Evolutionary conservation across 2,329 filamentous ascomycete genomes (phyloP).

Genomic region (Plenodomus tracheiphilus): DNA sequence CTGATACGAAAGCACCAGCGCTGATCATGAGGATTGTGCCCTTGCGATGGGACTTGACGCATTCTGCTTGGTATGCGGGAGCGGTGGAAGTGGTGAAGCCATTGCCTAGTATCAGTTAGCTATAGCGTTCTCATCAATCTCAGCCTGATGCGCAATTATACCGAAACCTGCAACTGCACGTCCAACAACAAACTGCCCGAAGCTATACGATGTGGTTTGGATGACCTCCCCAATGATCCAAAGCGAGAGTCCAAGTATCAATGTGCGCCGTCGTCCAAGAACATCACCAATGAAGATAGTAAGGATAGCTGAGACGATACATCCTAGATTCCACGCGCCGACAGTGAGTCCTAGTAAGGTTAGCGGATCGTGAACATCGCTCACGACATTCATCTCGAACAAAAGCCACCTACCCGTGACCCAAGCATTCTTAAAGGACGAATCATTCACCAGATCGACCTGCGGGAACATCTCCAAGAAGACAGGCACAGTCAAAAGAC

Average conservation of each 20-base stretch:
- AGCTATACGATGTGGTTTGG: constrained; percentile 51
- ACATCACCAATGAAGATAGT: constrained; percentile 55
- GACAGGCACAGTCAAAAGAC: constrained; percentile 67
- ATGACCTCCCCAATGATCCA: constrained; percentile 56
- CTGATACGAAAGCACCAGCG: constrained; percentile 54
- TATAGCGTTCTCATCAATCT: constrained; percentile 2
- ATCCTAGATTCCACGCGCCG: constrained; percentile 52
- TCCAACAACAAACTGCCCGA: constrained; percentile 57
- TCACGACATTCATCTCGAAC: neutral
- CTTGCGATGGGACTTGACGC: constrained; percentile 49
- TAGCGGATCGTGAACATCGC: too few relatives aligned
- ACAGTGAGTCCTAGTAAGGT: constrained; percentile 29
- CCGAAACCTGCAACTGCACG: constrained; percentile 55
- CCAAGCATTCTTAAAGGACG: constrained; percentile 26
- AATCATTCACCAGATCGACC: constrained; percentile 26
- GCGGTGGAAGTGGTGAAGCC: constrained; percentile 57
- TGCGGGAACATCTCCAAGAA: constrained; percentile 53
- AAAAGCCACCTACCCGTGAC: constrained; percentile 24
- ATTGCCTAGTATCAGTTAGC: constrained; percentile 44
- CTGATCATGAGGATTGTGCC: constrained; percentile 54
- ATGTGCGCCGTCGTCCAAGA: constrained; percentile 54
- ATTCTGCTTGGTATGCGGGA: constrained; percentile 57
- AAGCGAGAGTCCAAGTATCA: constrained; percentile 54
- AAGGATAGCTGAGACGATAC: constrained; percentile 60
- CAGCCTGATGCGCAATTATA: constrained; percentile 27